Evolutionary conservation across 129 eudicot species (phyloP), one percentile per base, ranked within the genome.

Genomic region (Solidago caesia): DNA sequence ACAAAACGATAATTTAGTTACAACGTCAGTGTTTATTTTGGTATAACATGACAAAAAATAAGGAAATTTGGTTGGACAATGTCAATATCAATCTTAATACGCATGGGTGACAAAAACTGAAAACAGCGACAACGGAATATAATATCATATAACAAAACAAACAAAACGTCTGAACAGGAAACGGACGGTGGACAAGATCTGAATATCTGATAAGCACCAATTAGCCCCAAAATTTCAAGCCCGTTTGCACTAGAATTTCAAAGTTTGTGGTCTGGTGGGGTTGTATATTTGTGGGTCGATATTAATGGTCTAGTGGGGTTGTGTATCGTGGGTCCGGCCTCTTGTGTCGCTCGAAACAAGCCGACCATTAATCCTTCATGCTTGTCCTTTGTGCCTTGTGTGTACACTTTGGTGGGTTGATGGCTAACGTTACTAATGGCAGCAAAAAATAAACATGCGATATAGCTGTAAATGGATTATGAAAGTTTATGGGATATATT

Each of bases 61-160:
- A 58, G 6, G 8, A 14, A 53, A 56, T 15, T 25, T 42, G 62
- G 78, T 67, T 49, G 10, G 72, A 70, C 52, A 64, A 45, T 53
- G 76, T 78, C 77, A 11, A 66, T 59, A 41, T 53, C 74, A 65
- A 56, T 45, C 27, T 43, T 33, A 21, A 21, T 66, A 58, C 82
- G 82, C 82, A 70, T 78, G 82, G 82, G 77, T 71, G 77, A 71
- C 82, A 78, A 71, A 51, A 45, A 26, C 82, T 71, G 82, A 26
- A 64, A 41, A 8, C 39, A 76, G 44, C 26, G 80, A 76, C 67
- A 63, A 53, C 3, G 0, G 39, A 72, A 69, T 71, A 33, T 33
- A 33, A 33, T 33, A 3, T 33, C 39, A 33, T 33, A 33, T 33
- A 33, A 33, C 39, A 43, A 44, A 56, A 7, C 47, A 6, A 16